These are phyloP conservation scores for Aspergillus avenaceus DNA, from an alignment of 495 filamentous ascomycete species.

Conservation along the genomic window DNA sequence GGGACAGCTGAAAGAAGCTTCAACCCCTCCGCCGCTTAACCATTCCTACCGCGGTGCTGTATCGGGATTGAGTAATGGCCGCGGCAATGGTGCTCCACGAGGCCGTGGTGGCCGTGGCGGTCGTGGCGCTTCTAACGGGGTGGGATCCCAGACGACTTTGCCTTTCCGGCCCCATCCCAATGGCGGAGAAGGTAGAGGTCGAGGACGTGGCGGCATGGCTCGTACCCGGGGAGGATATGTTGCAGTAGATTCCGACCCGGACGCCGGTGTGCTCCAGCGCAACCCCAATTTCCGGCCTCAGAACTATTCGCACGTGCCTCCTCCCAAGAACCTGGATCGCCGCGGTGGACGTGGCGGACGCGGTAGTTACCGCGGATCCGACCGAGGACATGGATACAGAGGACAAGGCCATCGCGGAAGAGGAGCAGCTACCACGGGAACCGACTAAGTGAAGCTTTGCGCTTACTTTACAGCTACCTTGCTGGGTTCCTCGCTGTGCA, in stretches of 20 bases:
- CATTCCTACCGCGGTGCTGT: conserved; percentile 72
- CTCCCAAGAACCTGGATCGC: conserved; percentile 63
- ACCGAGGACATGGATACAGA: no score
- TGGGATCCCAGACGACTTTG: conserved; percentile 28
- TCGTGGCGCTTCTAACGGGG: conserved; percentile 38
- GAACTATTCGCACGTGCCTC: conserved; percentile 71
- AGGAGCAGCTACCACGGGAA: conserved; percentile 8
- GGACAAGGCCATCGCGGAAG: conserved; percentile 14
- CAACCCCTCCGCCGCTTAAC: conserved; percentile 61
- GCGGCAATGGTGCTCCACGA: conserved; percentile 23
- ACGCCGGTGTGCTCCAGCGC: conserved; percentile 44
- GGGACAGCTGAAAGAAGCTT: conserved; percentile 64
- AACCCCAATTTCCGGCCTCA: conserved; percentile 55
- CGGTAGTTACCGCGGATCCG: conserved; percentile 14
- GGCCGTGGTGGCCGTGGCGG: conserved; percentile 30
- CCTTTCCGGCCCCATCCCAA: conserved; percentile 35
- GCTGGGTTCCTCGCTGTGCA: no score
- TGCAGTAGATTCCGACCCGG: conserved; percentile 49
- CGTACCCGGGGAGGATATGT: conserved; percentile 47
- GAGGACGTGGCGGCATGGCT: conserved; percentile 25
- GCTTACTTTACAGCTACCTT: no score
- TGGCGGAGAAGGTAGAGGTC: conserved; percentile 22
- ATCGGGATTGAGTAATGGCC: conserved; percentile 31
- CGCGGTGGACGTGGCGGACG: conserved; percentile 51
- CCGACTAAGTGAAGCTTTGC: not conserved